Evolutionary conservation across 2,329 filamentous ascomycete genomes (phyloP).

Genomic region (Anisogramma anomala): DNA sequence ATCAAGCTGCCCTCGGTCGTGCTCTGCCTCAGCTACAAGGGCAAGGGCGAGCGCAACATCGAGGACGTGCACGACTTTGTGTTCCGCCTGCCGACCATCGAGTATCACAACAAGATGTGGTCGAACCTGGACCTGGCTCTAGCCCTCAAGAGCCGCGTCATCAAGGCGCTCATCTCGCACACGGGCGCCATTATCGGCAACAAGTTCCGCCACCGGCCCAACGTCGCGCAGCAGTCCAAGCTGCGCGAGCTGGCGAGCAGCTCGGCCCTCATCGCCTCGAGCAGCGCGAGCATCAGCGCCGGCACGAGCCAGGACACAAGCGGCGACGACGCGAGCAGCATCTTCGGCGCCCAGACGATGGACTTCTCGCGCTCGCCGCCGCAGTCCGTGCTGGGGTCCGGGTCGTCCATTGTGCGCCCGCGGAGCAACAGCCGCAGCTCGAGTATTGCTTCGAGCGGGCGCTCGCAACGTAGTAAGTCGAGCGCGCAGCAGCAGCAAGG

Average conservation of each 20-base stretch:
- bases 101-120: conserved; percentile 99
- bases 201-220: conserved; percentile 86
- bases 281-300: conserved; percentile 27
- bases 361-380: conserved; percentile 50
- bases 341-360: conserved; percentile 36
- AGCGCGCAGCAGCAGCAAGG: too few species aligned
- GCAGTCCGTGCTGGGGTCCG: conserved; percentile 37
- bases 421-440: conserved; percentile 40
- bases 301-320: conserved; percentile 33
- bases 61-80: conserved; percentile 97
- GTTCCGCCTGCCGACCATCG: conserved; percentile 84
- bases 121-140: conserved; percentile 91
- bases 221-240: conserved; percentile 63
- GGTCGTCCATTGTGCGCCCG: conserved; percentile 34
- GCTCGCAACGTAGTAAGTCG: conserved; percentile 27
- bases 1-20: conserved; percentile 94
- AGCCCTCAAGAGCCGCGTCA: conserved; percentile 86
- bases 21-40: conserved; percentile 91
- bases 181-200: conserved; percentile 95
- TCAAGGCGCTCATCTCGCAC: conserved; percentile 87
- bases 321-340: conserved; percentile 45
- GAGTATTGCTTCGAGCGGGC: conserved; percentile 36
- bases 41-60: conserved; percentile 86
- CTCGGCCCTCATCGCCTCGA: conserved; percentile 47
- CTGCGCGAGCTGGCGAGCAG: conserved; percentile 76